Conservation (phyloP, 2,329 filamentous ascomycete genomes). For the Cladosporium sp. region DNA sequence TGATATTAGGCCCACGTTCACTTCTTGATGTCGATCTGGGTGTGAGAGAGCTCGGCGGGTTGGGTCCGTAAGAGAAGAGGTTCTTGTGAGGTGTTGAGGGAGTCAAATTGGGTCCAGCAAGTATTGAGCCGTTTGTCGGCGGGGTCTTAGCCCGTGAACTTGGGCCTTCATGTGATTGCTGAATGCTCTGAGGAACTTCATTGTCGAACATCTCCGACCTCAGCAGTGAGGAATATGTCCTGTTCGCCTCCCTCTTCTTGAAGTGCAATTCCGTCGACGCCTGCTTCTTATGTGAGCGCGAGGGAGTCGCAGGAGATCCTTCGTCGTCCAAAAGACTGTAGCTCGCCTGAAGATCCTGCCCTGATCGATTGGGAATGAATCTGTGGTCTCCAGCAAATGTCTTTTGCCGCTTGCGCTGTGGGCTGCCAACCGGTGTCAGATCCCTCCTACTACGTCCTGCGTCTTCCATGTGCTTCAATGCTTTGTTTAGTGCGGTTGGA, state of each 20-base stretch:
- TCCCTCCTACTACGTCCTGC: constrained; percentile 53
- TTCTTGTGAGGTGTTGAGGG: constrained; percentile 98
- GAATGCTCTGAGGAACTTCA: constrained; percentile 76
- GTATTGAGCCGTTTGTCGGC: constrained; percentile 59
- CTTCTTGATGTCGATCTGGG: constrained; percentile 62
- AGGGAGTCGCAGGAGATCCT: constrained; percentile 86
- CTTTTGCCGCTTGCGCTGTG: constrained; percentile 64
- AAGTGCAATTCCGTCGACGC: constrained; percentile 91
- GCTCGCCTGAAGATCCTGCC: constrained; percentile 88
- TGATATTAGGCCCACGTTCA: constrained; percentile 80
- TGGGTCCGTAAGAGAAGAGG: constrained; percentile 76
- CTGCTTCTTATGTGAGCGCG: constrained; percentile 76
- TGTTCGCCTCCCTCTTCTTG: constrained; percentile 92
- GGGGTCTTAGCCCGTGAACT: constrained; percentile 64
- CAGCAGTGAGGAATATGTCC: constrained; percentile 82
- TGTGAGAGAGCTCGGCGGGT: constrained; percentile 80
- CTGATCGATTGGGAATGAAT: constrained; percentile 91
- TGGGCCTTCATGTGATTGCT: constrained; percentile 57
- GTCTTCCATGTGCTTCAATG: constrained; percentile 59
- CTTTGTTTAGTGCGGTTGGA: constrained; percentile 55
- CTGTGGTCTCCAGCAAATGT: constrained; percentile 62
- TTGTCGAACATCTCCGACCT: constrained; percentile 90
- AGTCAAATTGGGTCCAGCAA: constrained; percentile 71
- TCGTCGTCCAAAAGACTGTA: constrained; percentile 91
- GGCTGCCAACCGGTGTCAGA: constrained; percentile 60